These are phyloP conservation scores for Rhizomucor miehei DNA, from an alignment of 371 early-diverging fungal species.

Conservation along the genomic window DNA sequence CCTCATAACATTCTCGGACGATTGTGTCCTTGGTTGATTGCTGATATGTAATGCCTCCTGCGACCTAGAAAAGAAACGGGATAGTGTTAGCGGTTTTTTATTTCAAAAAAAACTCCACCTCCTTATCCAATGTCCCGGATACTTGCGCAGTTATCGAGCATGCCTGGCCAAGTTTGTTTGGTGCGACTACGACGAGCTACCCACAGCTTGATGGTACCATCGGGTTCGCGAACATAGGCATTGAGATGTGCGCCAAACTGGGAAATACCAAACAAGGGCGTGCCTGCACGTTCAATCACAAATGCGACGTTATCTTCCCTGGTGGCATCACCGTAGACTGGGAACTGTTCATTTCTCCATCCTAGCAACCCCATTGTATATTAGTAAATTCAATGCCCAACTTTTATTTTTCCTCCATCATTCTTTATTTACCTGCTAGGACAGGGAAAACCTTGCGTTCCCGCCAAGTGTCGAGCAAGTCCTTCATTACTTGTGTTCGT, in stretches of 20 bases:
- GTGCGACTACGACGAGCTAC: slow-evolving; percentile 75
- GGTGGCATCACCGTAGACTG: slow-evolving; percentile 59
- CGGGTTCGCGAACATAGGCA: slow-evolving; percentile 57
- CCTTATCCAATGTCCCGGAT: background rate
- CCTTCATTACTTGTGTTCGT: slow-evolving; percentile 34
- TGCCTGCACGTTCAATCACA: slow-evolving; percentile 79
- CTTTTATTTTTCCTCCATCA: background rate
- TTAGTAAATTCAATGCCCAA: background rate
- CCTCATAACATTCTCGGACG: slow-evolving; percentile 88
- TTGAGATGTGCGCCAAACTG: slow-evolving; percentile 84
- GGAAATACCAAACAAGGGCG: slow-evolving; percentile 74
- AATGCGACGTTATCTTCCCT: slow-evolving; percentile 51
- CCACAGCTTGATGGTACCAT: slow-evolving; percentile 75
- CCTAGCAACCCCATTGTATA: slow-evolving; percentile 10
- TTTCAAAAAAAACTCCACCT: too few species aligned
- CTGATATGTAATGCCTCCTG: slow-evolving; percentile 81
- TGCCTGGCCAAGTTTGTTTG: slow-evolving; percentile 87
- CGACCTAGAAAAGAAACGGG: slow-evolving; percentile 37
- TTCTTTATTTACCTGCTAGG: slow-evolving; percentile 20
- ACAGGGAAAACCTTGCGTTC: slow-evolving; percentile 26
- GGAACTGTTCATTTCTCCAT: slow-evolving; percentile 72
- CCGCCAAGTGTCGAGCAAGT: slow-evolving; percentile 43
- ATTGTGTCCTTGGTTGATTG: slow-evolving; percentile 63
- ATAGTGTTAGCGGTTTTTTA: too few species aligned
- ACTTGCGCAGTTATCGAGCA: slow-evolving; percentile 82